Base-by-base conservation (phyloP, 1,284 basidiomycete genomes). In the Xerocomus nothofagi region DNA sequence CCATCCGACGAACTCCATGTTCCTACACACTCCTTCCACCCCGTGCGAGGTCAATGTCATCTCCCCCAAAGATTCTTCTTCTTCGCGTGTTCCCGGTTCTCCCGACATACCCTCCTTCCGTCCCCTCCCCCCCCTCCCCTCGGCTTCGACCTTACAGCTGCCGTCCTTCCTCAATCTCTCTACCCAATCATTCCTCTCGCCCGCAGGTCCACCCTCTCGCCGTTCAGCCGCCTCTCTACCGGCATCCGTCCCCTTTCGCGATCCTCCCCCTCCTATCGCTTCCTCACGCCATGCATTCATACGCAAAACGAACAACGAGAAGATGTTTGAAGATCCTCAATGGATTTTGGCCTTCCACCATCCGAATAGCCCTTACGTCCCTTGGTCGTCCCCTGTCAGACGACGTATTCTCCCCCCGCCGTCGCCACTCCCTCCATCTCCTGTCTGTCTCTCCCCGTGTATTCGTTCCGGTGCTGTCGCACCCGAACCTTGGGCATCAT, bases 311-410 rank as follows among this genome's bases (percentile, higher is more conserved):
- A 60, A 47, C 50, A 53, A 50, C 17, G 51, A 47, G 18, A 63
- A 67, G 44, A 60, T 53, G 15, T 42, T 57, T 43, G 59, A 61
- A 47, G 69, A 67, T 26, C 69, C 69, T 1, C 62, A 63, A 8
- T 69, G 67, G 65, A 57, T 68, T 30, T 69, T 68, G 3, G 67
- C 69, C 41, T 67, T 73, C 37, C 65, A 71, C 39, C 74, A 77
- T 56, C 73, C 73, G 5, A 79, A 79, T 47, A 76, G 73, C 57
- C 76, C 77, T 24, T 77, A 76, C 46, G 71, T 75, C 6, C 76
- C 75, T 12, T 78, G 74, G 74, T 55, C 68, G 6, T 63, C 67
- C 21, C 62, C 69, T n/a, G 58, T 66, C 41, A 68, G 73, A 44
- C 68, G 62, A 31, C 63, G 70, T 40, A 68, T 73, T 43, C 62